Conservation (phyloP, 177 flowering plant species). For the Vitis hybrid region DNA sequence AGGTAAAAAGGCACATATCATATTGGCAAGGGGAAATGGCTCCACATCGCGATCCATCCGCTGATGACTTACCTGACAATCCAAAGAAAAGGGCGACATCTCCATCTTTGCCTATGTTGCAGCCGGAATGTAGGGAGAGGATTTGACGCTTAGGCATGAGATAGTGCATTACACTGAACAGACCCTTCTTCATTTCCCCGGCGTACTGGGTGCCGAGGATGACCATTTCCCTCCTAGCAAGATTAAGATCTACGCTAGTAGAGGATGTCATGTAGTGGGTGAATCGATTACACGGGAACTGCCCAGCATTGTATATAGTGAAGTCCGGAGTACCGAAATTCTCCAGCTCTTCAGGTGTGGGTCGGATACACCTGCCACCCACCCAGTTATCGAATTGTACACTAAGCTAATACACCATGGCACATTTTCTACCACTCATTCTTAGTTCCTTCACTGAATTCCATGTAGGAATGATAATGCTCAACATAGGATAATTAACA, state of each 20-base stretch:
- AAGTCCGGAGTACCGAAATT: constrained; percentile 97
- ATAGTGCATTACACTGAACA: constrained; percentile 97
- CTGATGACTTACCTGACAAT: constrained; percentile 71
- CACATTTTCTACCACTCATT: background rate
- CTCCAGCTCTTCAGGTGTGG: constrained; percentile 98
- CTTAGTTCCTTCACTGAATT: background rate
- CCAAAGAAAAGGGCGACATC: constrained; percentile 99
- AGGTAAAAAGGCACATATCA: constrained; percentile 19
- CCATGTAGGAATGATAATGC: constrained; percentile 7
- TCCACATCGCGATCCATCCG: constrained; percentile 9
- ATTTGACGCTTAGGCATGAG: constrained; percentile 98
- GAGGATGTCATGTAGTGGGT: constrained; percentile 99
- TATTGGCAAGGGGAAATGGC: constrained; percentile 3
- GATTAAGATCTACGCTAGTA: constrained; percentile 93
- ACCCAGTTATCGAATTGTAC: constrained; percentile 42
- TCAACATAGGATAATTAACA: constrained; percentile 1
- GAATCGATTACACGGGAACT: constrained; percentile 97
- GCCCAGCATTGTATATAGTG: constrained; percentile 98
- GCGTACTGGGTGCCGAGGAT: constrained; percentile 98
- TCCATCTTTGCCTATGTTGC: constrained; percentile 97
- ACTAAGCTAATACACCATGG: constrained; percentile 23
- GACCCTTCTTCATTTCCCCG: constrained; percentile 99
- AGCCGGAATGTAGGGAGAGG: constrained; percentile 97
- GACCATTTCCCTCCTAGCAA: constrained; percentile 94
- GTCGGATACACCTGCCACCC: constrained; percentile 98